These are phyloP conservation scores for Paraleonurus japonicus DNA, from an alignment of 257 asterid species.

Conservation along the genomic window DNA sequence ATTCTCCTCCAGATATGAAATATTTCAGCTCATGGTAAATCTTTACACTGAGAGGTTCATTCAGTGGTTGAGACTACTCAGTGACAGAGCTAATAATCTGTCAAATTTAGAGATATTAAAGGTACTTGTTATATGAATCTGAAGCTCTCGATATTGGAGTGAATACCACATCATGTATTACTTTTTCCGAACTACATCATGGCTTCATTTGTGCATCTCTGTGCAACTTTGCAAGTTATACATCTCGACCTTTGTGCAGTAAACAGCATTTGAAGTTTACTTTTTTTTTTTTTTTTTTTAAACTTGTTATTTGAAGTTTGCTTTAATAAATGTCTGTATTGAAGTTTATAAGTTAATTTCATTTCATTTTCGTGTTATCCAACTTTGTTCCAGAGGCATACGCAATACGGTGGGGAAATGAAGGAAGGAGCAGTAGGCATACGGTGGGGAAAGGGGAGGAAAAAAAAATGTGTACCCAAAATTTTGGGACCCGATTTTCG, in stretches of 20 bases:
- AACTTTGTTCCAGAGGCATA: not conserved
- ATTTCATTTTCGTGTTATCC: conserved; percentile 1
- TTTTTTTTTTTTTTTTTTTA: not conserved
- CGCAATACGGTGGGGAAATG: no score
- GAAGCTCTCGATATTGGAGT: conserved; percentile 14
- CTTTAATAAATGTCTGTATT: not conserved
- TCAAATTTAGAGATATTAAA: conserved; percentile 90
- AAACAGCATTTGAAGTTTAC: not conserved
- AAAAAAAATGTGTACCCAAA: no score
- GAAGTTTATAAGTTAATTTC: not conserved
- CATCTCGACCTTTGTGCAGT: conserved; percentile 5
- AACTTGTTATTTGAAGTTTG: not conserved
- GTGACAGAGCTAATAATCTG: conserved; percentile 86
- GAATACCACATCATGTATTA: conserved; percentile 2
- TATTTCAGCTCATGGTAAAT: conserved; percentile 98
- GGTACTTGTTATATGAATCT: conserved; percentile 46
- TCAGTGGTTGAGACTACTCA: conserved; percentile 95
- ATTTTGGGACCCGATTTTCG: no score
- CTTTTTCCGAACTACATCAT: conserved; percentile 7
- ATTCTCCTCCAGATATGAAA: conserved; percentile 72
- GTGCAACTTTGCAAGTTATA: conserved; percentile 15
- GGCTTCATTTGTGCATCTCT: conserved; percentile 10
- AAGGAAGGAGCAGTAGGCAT: no score
- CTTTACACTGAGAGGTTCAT: conserved; percentile 96
- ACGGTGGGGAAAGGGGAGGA: no score